Conservation (phyloP, 208 protist species). For the Trypanosoma boissoni region DNA sequence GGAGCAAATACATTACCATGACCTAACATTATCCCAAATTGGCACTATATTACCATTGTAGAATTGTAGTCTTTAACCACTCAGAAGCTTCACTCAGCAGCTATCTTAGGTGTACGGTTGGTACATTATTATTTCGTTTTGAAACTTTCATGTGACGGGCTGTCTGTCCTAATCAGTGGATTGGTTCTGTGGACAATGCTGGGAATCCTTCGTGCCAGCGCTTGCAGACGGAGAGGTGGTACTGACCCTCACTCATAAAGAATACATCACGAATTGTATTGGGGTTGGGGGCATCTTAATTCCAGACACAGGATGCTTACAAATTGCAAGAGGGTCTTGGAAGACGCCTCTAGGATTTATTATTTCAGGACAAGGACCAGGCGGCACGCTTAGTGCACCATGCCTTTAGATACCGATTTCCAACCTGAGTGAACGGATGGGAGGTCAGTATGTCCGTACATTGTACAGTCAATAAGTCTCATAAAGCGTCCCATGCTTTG, state of each 20-base stretch:
- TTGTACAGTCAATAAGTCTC: background rate
- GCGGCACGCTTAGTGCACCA: conserved; percentile 1
- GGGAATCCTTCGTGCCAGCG: background rate
- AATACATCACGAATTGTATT: conserved; percentile 14
- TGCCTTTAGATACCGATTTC: background rate
- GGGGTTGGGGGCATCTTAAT: conserved; percentile 16
- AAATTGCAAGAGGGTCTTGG: background rate
- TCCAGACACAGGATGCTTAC: background rate
- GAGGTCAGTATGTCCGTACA: background rate
- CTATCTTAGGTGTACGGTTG: background rate
- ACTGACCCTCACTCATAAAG: background rate
- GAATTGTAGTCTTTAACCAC: background rate
- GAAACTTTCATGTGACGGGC: background rate
- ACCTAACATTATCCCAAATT: background rate
- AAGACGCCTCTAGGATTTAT: conserved; percentile 10
- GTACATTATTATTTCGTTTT: background rate
- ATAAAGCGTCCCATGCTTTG: background rate
- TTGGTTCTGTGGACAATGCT: too few relatives aligned
- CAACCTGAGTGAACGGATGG: background rate
- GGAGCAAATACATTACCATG: background rate
- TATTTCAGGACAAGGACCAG: conserved; percentile 5
- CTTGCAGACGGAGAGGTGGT: background rate
- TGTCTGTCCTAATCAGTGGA: background rate
- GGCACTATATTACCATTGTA: background rate
- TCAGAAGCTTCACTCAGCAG: too few relatives aligned